Base-by-base conservation (phyloP, 148 eudicot genomes). In the Fagopyrum esculentum region DNA sequence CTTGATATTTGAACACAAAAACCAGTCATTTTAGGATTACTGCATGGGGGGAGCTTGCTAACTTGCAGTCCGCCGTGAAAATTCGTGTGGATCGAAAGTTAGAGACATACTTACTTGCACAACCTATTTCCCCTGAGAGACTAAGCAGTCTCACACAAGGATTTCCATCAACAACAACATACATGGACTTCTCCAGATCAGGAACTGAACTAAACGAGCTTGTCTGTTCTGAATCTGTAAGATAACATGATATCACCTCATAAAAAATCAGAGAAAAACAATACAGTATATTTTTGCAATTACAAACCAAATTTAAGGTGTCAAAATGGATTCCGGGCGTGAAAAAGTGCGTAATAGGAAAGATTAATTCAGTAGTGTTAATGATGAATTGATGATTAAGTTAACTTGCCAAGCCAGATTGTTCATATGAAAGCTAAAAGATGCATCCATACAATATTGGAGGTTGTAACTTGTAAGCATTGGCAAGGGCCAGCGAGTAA, bases 131-230 rank as follows among this genome's bases (percentile, higher is more conserved):
- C 82, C 98, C 99, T 10, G 92, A 86, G 71, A 92, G 80, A 82
- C 86, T 91, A 73, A 92, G 91, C 69, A 96, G 82, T 71, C 99
- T 86, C 19, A 96, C 99, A 80, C 99, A 96, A 78, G 99, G 98
- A 85, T 78, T 89, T 68, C 94, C 97, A 70, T 88, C 90, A 81
- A 96, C 66, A 66, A 77, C 81, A 44, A 60, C 84, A 84, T 92
- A 96, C 98, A 96, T 92, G 76, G 93, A 83, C 82, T 79, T 90
- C 83, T 89, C 92, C 55, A 96, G 91, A 80, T 88, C 97, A 83
- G 99, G 99, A 89, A 96, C 99, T 30, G 99, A 96, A 72, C 86
- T 85, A n/a, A 92, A 77, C 63, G 90, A 80, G 73, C 80, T 81
- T 72, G 72, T 77, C 75, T 77, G 79, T 77, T 80, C 86, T 76